Conservation (phyloP, 345 rosid species). For the Populus tremula region DNA sequence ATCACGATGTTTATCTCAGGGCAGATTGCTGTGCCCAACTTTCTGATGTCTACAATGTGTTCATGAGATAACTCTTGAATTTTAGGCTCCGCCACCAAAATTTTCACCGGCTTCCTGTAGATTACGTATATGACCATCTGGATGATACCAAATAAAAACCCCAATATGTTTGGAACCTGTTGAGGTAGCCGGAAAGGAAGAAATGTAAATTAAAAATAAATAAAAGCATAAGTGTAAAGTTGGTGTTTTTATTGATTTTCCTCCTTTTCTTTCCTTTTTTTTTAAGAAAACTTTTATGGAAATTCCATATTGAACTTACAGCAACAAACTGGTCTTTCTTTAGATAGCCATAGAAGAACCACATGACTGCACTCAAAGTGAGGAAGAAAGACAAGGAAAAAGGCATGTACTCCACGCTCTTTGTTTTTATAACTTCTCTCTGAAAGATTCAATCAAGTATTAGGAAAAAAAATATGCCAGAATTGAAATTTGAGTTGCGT, state of each 20-base stretch:
- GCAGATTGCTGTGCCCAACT: conserved; percentile 38
- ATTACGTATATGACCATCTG: conserved; percentile 54
- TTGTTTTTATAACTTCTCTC: conserved; percentile 80
- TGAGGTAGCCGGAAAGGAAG: neutral
- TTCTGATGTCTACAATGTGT: conserved; percentile 39
- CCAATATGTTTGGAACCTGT: conserved; percentile 57
- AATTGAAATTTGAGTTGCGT: too few species aligned
- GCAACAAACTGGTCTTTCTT: conserved; percentile 18
- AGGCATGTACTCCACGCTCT: conserved; percentile 75
- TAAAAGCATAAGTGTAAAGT: neutral
- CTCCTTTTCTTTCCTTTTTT: too few species aligned
- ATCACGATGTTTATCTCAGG: conserved; percentile 38
- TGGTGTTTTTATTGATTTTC: too few species aligned
- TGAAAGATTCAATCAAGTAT: conserved; percentile 21
- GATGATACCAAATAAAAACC: conserved; percentile 44
- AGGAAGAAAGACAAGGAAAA: conserved; percentile 50
- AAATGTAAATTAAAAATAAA: neutral
- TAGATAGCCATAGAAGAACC: conserved; percentile 52
- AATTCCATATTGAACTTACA: conserved; percentile 10
- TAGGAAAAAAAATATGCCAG: neutral
- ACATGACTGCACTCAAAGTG: conserved; percentile 49
- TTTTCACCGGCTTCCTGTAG: conserved; percentile 25
- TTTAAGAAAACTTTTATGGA: too few species aligned
- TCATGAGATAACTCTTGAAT: conserved; percentile 6
- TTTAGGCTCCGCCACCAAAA: neutral